Evolutionary conservation across 2,329 filamentous ascomycete species (phyloP).

Genomic region (Hypoxylon sp.): DNA sequence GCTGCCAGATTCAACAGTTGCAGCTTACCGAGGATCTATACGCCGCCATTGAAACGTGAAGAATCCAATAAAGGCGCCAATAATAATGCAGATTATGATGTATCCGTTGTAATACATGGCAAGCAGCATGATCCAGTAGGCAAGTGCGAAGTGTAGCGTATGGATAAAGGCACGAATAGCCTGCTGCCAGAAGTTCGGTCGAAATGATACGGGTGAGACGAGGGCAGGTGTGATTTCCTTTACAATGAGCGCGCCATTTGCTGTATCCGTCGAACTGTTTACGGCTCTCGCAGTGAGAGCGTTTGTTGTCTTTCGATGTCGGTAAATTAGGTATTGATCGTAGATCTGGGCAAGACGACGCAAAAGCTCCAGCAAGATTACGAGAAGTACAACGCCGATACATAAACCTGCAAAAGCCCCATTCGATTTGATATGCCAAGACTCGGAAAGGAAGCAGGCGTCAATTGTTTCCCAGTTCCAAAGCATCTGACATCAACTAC

Average conservation of each 20-base stretch:
- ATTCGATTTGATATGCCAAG: conserved; percentile 80
- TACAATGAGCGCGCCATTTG: conserved; percentile 47
- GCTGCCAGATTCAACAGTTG: conserved; percentile 75
- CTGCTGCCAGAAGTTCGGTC: conserved; percentile 77
- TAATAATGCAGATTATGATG: conserved; percentile 85
- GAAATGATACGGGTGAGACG: conserved; percentile 55
- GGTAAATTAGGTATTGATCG: conserved; percentile 74
- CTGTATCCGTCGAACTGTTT: conserved; percentile 42
- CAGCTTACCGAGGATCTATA: conserved; percentile 40
- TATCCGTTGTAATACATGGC: conserved; percentile 78
- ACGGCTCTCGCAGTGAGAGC: conserved; percentile 30
- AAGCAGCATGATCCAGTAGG: conserved; percentile 83
- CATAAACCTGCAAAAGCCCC: conserved; percentile 85
- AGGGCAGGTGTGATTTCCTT: conserved; percentile 27
- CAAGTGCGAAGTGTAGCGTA: conserved; percentile 79
- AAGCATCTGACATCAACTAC: conserved; percentile 72
- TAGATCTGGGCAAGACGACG: conserved; percentile 80
- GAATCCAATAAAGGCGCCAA: conserved; percentile 80
- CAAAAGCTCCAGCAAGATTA: conserved; percentile 79
- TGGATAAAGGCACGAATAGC: conserved; percentile 76
- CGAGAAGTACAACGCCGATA: conserved; percentile 82
- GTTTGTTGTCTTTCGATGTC: conserved; percentile 55
- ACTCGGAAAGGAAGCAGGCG: conserved; percentile 78
- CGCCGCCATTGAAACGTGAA: conserved; percentile 82
- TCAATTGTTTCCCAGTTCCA: conserved; percentile 86